A percentile compares a stretch with the other conserved stretches of the same genome.
Evolutionary conservation across 805 yeast species (phyloP).

Genomic region (Candida easanensis): DNA sequence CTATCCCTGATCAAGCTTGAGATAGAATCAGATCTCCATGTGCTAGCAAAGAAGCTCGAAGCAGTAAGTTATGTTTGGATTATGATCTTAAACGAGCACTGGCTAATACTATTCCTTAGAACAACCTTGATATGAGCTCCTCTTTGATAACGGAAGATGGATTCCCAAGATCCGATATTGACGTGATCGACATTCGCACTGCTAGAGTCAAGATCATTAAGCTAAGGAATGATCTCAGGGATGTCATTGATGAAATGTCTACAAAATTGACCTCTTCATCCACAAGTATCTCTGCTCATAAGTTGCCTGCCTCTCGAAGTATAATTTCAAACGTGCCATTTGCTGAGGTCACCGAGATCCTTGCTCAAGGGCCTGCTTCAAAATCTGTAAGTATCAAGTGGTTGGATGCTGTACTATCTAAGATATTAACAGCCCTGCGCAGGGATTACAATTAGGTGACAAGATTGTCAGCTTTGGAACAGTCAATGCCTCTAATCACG

Average conservation of each 20-base stretch:
- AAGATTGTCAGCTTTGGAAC: conserved; percentile 40
- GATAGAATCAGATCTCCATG: conserved; percentile 14
- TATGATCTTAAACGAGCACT: too few relatives aligned
- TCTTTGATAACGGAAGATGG: conserved; percentile 70
- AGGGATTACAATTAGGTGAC: conserved; percentile 58
- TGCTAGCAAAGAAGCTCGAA: conserved; percentile 28
- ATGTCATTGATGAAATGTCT: conserved; percentile 44
- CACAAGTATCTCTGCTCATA: background rate
- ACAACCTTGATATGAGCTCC: conserved; percentile 60
- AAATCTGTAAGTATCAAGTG: conserved; percentile 8
- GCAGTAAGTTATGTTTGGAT: conserved; percentile 5
- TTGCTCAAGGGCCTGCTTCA: conserved; percentile 48
- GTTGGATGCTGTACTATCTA: background rate
- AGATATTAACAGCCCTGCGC: conserved; percentile 8
- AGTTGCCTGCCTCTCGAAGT: background rate
- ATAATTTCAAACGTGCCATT: conserved; percentile 42
- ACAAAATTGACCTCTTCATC: conserved; percentile 4
- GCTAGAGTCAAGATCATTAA: conserved; percentile 63
- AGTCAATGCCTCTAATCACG: conserved; percentile 55
- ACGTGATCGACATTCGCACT: conserved; percentile 65
- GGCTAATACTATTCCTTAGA: conserved; percentile 23
- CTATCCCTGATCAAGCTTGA: conserved; percentile 14
- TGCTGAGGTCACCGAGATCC: conserved; percentile 36
- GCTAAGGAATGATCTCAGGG: conserved; percentile 64
- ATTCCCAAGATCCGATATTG: conserved; percentile 81